Percentiles rank a stretch among this genome's conserved stretches.
Conservation (phyloP, 78 protist species). For the slime mould (Dictyostelium discoideum) region DNA sequence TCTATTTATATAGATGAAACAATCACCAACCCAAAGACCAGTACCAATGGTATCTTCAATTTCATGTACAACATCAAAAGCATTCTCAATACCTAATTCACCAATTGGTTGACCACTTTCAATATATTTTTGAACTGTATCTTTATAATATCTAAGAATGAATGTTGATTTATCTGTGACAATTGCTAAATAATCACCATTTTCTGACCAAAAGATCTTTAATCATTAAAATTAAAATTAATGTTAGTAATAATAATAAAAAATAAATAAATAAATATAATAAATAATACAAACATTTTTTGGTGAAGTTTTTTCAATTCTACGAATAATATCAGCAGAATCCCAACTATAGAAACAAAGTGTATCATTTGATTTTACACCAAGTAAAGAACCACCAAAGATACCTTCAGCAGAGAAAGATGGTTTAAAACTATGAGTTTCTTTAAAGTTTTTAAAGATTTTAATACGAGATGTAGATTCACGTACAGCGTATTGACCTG, state of each 20-base stretch:
- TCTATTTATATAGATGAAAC: conserved; percentile 95
- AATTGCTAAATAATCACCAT: conserved; percentile 85
- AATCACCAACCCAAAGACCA: conserved; percentile 97
- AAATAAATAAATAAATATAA: neutral
- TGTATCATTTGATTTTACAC: conserved; percentile 81
- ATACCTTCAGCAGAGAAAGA: conserved; percentile 89
- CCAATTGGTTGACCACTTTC: conserved; percentile 81
- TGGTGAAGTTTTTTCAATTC: conserved; percentile 92
- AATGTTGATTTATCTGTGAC: conserved; percentile 90
- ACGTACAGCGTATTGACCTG: conserved; percentile 86
- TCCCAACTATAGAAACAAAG: conserved; percentile 98
- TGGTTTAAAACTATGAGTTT: conserved; percentile 82
- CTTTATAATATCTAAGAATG: conserved; percentile 90
- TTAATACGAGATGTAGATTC: conserved; percentile 84
- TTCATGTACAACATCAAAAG: conserved; percentile 94
- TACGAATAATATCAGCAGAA: conserved; percentile 85
- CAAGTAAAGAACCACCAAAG: conserved; percentile 96
- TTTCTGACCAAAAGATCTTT: conserved; percentile 93
- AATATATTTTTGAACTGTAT: conserved; percentile 55
- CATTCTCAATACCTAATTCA: conserved; percentile 96
- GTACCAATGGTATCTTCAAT: conserved; percentile 85
- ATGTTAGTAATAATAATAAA: neutral
- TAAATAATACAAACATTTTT: conserved; percentile 72
- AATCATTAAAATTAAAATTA: neutral
- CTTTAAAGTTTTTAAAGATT: conserved; percentile 94